Evolutionary conservation across 352 stramenopile genomes (phyloP).

Genomic region (Phytophthora pini): DNA sequence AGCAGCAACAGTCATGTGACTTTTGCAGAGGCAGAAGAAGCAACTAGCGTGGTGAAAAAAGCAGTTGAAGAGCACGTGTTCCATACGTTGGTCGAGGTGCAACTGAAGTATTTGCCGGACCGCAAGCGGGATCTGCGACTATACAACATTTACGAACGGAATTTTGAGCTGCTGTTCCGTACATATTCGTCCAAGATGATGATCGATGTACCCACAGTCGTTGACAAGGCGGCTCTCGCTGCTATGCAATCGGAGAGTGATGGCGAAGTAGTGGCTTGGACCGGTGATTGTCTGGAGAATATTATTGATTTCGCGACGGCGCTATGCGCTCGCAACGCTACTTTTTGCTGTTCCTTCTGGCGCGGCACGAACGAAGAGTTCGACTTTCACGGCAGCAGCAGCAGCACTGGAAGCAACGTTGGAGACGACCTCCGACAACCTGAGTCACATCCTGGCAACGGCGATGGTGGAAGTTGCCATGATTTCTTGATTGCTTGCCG

Average conservation of each 20-base stretch:
- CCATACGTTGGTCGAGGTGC: conserved; percentile 69
- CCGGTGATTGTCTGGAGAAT: conserved; percentile 79
- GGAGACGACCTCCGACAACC: conserved; percentile 31
- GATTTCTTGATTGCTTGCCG: conserved; percentile 73
- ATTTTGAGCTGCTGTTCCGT: conserved; percentile 73
- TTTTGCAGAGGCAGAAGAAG: conserved; percentile 65
- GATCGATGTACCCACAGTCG: conserved; percentile 79
- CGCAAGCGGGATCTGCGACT: conserved; percentile 73
- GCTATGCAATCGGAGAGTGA: conserved; percentile 74
- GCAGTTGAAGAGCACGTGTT: conserved; percentile 74
- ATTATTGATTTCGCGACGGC: conserved; percentile 78
- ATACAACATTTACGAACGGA: conserved; percentile 74
- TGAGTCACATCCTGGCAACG: conserved; percentile 26
- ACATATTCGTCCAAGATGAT: conserved; percentile 81
- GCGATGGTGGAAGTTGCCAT: conserved; percentile 55
- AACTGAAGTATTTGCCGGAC: conserved; percentile 81
- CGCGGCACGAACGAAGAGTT: conserved; percentile 45
- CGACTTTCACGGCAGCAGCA: conserved; percentile 41
- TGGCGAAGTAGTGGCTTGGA: conserved; percentile 64
- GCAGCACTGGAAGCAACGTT: conserved; percentile 22
- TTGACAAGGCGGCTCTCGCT: conserved; percentile 67
- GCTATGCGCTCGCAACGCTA: conserved; percentile 60
- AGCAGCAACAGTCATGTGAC: conserved; percentile 45
- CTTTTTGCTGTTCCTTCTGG: conserved; percentile 77
- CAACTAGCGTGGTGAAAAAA: conserved; percentile 68